These are phyloP conservation scores for Adansonia madagascariensis DNA, from an alignment of 441 rosid genomes.

Conservation along the genomic window DNA sequence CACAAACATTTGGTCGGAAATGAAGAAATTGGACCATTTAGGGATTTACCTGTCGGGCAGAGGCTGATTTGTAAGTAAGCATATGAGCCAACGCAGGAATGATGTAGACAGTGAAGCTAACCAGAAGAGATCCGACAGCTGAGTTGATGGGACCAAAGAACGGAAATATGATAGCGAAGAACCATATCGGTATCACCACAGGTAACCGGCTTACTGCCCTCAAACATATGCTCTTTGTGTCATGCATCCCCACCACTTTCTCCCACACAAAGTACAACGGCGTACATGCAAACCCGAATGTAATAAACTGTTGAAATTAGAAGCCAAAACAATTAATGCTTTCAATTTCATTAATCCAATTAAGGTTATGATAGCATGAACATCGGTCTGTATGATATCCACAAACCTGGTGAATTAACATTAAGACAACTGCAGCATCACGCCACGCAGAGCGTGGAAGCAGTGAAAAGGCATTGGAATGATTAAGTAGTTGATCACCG, in stretches of 20 bases:
- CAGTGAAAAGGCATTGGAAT: conserved; percentile 63
- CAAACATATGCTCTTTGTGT: conserved; percentile 53
- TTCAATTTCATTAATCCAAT: conserved; percentile 4
- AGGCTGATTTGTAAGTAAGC: conserved; percentile 51
- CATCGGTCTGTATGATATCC: background rate
- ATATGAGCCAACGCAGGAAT: conserved; percentile 67
- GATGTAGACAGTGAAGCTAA: conserved; percentile 66
- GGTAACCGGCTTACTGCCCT: conserved; percentile 54
- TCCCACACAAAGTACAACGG: conserved; percentile 67
- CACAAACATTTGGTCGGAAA: background rate
- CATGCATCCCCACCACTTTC: conserved; percentile 65
- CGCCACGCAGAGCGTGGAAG: conserved; percentile 53
- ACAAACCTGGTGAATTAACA: conserved; percentile 65
- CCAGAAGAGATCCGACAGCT: conserved; percentile 59
- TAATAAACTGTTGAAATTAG: conserved; percentile 50
- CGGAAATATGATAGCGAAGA: conserved; percentile 64
- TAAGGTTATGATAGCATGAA: background rate
- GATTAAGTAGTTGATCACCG: conserved; percentile 59
- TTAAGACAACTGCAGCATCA: conserved; percentile 53
- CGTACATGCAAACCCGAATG: conserved; percentile 63
- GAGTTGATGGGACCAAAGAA: conserved; percentile 73
- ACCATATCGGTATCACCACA: conserved; percentile 66
- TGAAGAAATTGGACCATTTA: conserved; percentile 19
- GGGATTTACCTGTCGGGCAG: conserved; percentile 43
- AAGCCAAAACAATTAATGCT: background rate